Conservation (phyloP, 1,139 yeast genomes). For the Geotrichum australiense region DNA sequence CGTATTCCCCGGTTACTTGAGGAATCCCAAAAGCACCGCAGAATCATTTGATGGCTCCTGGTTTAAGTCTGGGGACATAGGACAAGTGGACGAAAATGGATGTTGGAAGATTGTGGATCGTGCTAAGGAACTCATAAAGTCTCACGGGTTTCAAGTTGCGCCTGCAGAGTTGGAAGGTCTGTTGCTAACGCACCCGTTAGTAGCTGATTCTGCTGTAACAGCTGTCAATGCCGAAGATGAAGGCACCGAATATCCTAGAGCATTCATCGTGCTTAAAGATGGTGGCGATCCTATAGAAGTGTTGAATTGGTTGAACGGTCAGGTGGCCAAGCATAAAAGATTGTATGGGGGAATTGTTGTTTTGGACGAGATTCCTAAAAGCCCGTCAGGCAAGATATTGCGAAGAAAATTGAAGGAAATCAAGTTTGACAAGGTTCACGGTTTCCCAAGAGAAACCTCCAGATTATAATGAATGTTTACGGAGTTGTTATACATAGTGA, state of each 20-base stretch:
- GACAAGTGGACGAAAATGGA: constrained; percentile 46
- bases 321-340: constrained; percentile 35
- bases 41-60: constrained; percentile 62
- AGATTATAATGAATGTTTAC: too few species aligned
- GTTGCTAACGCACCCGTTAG: constrained; percentile 42
- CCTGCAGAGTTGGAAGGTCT: constrained; percentile 71
- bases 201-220: constrained; percentile 34
- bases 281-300: constrained; percentile 25
- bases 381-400: constrained; percentile 34
- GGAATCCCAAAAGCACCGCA: constrained; percentile 47
- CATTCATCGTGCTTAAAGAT: constrained; percentile 29
- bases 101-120: constrained; percentile 61
- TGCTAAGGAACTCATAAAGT: constrained; percentile 71
- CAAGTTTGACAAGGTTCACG: constrained; percentile 12
- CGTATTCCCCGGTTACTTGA: constrained; percentile 53
- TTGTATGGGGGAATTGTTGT: constrained; percentile 32
- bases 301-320: constrained; percentile 31
- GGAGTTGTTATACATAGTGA: too few species aligned
- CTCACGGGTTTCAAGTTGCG: constrained; percentile 77
- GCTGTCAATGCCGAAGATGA: constrained; percentile 31
- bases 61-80: constrained; percentile 77
- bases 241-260: constrained; percentile 36
- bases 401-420: constrained; percentile 28
- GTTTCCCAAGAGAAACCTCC: constrained; percentile 4
- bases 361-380: constrained; percentile 32